Conservation (phyloP, 2,329 filamentous ascomycete species). For the Arthrobotrys conoides region DNA sequence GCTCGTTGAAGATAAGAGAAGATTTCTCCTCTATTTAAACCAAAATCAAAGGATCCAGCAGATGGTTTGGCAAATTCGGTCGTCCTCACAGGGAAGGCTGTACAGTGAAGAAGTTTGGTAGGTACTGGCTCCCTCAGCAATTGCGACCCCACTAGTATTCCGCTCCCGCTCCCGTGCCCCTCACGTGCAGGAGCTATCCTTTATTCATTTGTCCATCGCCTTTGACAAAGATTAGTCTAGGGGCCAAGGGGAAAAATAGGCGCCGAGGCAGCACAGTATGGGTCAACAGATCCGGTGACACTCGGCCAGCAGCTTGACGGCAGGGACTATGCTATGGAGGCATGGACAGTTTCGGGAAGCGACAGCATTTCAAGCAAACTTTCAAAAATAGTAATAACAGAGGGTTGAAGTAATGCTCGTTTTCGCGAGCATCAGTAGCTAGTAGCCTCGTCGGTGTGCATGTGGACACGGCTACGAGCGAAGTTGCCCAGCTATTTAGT, state of each 20-base stretch:
- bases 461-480: not conserved
- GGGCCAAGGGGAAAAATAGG: not conserved
- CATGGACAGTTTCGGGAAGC: not conserved
- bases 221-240: too few relatives aligned
- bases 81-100: not conserved
- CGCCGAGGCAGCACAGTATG: not conserved
- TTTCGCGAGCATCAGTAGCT: not conserved
- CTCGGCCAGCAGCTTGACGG: too few relatives aligned
- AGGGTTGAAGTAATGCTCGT: not conserved
- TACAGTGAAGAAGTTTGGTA: not conserved
- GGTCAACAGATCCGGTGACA: not conserved
- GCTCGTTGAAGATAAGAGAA: too few relatives aligned
- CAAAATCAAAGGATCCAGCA: not conserved
- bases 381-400: not conserved
- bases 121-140: too few relatives aligned
- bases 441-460: not conserved
- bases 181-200: not conserved
- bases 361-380: not conserved
- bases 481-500: not conserved
- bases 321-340: not conserved
- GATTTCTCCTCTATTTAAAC: not conserved
- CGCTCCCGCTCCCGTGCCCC: not conserved
- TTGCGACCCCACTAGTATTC: not conserved
- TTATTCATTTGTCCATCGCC: not conserved
- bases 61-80: not conserved